Percentiles rank a stretch among this genome's conserved stretches.
Evolutionary conservation across 768 basidiomycete species (phyloP).

Genomic region (Psilocybe azurescens): DNA sequence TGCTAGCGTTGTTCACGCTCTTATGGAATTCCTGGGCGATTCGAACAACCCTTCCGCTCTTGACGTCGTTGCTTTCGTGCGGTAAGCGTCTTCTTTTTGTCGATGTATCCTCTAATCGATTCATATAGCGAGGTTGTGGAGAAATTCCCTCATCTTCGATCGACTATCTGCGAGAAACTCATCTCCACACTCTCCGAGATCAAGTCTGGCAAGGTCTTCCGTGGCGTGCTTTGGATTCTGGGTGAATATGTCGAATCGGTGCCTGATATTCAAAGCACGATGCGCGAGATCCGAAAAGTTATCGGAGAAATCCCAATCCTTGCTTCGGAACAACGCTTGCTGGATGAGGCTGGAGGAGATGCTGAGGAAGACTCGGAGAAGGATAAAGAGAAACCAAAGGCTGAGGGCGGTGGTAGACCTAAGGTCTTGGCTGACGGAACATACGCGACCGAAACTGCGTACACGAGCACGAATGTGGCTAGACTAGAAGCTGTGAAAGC

Average conservation of each 20-base stretch:
- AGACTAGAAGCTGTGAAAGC: constrained; percentile 83
- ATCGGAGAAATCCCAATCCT: constrained; percentile 97
- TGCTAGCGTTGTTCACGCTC: constrained; percentile 89
- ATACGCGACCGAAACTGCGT: constrained; percentile 96
- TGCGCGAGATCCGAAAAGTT: constrained; percentile 82
- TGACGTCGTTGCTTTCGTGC: constrained; percentile 83
- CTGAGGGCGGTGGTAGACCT: constrained; percentile 57
- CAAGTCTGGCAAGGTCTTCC: constrained; percentile 96
- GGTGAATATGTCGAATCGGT: constrained; percentile 87
- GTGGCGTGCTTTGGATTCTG: constrained; percentile 93
- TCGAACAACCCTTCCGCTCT: constrained; percentile 94
- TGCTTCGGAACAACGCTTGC: constrained; percentile 82
- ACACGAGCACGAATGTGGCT: constrained; percentile 62
- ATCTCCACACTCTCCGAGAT: constrained; percentile 82
- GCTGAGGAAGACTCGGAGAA: constrained; percentile 52
- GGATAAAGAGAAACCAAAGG: constrained; percentile 54
- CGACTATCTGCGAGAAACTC: constrained; percentile 85
- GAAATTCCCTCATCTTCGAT: constrained; percentile 89
- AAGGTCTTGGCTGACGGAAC: constrained; percentile 95
- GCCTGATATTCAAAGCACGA: constrained; percentile 70
- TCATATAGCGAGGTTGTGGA: constrained; percentile 98
- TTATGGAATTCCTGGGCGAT: constrained; percentile 95
- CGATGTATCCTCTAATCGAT: constrained; percentile 57
- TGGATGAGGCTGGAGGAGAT: constrained; percentile 71
- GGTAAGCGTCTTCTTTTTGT: constrained; percentile 31